Evolutionary conservation across 2,329 filamentous ascomycete species (phyloP).

Genomic region (Nigrograna mackinnonii): DNA sequence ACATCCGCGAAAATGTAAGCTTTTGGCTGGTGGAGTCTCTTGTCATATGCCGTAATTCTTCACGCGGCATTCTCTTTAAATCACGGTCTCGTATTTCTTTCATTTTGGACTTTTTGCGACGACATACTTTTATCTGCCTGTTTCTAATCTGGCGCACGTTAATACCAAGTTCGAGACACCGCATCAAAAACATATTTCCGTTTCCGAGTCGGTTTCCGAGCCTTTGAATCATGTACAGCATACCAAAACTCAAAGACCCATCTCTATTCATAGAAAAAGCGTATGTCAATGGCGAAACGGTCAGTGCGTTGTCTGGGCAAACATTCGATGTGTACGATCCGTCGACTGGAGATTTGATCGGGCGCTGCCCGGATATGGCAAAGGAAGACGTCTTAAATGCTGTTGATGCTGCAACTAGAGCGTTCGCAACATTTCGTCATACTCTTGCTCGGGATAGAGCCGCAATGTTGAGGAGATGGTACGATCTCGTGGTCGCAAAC

Average conservation of each 20-base stretch:
- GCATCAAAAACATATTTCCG: too few species aligned
- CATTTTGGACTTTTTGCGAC: too few species aligned
- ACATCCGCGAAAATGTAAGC: too few species aligned
- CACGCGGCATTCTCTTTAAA: too few species aligned
- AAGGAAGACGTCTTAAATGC: background rate
- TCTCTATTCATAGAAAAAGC: background rate
- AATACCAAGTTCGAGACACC: too few species aligned
- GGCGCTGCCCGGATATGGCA: background rate
- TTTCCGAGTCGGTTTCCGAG: too few species aligned
- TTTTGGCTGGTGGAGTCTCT: too few species aligned
- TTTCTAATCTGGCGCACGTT: too few species aligned
- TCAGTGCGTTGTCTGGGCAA: background rate
- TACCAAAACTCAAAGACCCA: background rate
- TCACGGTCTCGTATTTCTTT: too few species aligned
- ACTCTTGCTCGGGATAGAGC: background rate
- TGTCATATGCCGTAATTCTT: too few species aligned
- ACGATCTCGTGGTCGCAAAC: background rate
- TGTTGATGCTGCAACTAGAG: background rate
- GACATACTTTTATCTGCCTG: too few species aligned
- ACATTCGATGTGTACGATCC: background rate
- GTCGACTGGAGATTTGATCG: background rate
- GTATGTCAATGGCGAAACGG: background rate
- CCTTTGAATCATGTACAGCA: too few species aligned
- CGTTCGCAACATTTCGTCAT: background rate
- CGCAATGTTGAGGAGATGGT: background rate